phyloP scores from a whole-genome alignment of 345 rosid species.

The Fremontodendron californicum region DNA sequence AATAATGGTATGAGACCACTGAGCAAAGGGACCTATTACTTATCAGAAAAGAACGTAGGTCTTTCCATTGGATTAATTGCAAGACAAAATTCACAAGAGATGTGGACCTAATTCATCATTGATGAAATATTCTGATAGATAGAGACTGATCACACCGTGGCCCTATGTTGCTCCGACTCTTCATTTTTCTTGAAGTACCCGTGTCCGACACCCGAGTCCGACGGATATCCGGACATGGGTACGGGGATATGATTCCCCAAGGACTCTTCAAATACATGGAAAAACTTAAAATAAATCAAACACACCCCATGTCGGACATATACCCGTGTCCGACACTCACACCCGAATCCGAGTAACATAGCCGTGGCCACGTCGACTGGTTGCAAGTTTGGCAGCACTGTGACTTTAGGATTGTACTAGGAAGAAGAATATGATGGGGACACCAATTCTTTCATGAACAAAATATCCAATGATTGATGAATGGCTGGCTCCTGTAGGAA shows the following conservation, averaged over 20 bases:
- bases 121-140: slow-evolving; percentile 14
- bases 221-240: no score
- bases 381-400: slow-evolving; percentile 27
- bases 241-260: no score
- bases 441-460: slow-evolving; percentile 15
- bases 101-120: slow-evolving; percentile 15
- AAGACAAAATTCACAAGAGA: neutral
- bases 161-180: no score
- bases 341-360: no score
- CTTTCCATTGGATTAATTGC: neutral
- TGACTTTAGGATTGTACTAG: slow-evolving; percentile 18
- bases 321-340: no score
- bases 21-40: slow-evolving; percentile 16
- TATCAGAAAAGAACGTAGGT: slow-evolving; percentile 3
- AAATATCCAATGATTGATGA: slow-evolving; percentile 18
- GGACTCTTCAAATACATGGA: no score
- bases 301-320: no score
- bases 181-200: no score
- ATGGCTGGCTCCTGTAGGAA: slow-evolving; percentile 4
- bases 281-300: no score
- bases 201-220: no score
- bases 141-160: slow-evolving; percentile 36
- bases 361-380: slow-evolving; percentile 36
- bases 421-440: slow-evolving; percentile 32
- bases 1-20: neutral